Evolutionary conservation across 169 alveolate genomes (phyloP).

Genomic region (Plasmodium coatneyi): DNA sequence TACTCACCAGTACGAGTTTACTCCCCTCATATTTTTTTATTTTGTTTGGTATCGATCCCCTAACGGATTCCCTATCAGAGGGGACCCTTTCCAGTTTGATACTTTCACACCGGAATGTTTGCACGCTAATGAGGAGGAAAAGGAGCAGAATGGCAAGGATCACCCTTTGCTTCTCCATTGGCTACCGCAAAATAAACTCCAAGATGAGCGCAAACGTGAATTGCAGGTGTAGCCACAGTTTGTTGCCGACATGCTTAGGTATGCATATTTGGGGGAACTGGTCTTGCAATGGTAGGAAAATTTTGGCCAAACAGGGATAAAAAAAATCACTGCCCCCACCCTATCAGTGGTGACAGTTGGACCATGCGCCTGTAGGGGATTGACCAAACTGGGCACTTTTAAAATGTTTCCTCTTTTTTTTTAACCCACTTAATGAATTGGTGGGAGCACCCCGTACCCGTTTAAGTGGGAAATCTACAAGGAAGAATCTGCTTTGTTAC

Average conservation of each 20-base stretch:
- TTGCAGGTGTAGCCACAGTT: neutral
- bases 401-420: no score
- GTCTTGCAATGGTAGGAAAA: neutral
- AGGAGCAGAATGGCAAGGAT: neutral
- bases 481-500: neutral
- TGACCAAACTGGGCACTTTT: neutral
- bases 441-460: neutral
- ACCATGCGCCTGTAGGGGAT: neutral
- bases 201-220: neutral
- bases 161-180: neutral
- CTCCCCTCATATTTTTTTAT: constrained; percentile 18
- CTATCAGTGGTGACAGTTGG: neutral
- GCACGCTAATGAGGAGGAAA: neutral
- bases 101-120: constrained; percentile 1
- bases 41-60: constrained; percentile 42
- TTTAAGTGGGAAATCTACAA: neutral
- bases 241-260: neutral
- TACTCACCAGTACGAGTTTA: constrained; percentile 32
- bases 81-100: constrained; percentile 22
- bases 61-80: neutral
- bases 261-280: neutral
- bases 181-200: neutral
- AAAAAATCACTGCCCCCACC: neutral
- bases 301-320: neutral
- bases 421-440: neutral